Evolutionary conservation across 164 flowering plant genomes (phyloP).

Genomic region (Chimonanthus praecox): DNA sequence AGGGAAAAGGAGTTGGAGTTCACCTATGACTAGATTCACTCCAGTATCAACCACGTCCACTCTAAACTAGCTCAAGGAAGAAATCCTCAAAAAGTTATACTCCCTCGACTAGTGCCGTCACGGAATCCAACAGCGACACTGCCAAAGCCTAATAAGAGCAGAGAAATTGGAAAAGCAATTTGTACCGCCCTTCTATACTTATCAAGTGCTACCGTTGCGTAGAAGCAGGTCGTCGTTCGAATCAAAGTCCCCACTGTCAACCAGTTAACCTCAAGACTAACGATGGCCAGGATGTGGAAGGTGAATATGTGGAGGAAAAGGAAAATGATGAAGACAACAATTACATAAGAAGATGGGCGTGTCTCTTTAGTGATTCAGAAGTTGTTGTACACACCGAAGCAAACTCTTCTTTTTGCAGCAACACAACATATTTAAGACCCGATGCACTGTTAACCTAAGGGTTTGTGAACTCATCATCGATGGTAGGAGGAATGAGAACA

Average conservation of each 20-base stretch:
- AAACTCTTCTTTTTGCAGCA: neutral
- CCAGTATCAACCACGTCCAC: too few species aligned
- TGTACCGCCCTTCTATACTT: neutral
- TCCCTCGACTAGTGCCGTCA: neutral
- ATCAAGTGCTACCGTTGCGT: neutral
- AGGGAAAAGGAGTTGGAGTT: too few species aligned
- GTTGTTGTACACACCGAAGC: neutral
- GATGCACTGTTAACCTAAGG: neutral
- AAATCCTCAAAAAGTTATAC: neutral
- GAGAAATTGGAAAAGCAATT: neutral
- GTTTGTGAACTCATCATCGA: neutral
- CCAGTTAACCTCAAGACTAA: neutral
- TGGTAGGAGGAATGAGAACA: neutral
- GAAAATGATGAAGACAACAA: neutral
- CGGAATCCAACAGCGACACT: neutral
- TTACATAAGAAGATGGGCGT: neutral
- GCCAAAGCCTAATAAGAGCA: neutral
- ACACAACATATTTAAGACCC: neutral
- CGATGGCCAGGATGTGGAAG: neutral
- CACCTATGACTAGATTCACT: too few species aligned
- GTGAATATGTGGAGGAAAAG: neutral
- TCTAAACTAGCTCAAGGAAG: neutral
- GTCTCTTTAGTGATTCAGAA: neutral
- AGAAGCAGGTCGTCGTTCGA: neutral
- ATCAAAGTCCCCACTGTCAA: neutral